Evolutionary conservation across 805 yeast genomes (phyloP).

Genomic region (Metschnikowia peoriensis): DNA sequence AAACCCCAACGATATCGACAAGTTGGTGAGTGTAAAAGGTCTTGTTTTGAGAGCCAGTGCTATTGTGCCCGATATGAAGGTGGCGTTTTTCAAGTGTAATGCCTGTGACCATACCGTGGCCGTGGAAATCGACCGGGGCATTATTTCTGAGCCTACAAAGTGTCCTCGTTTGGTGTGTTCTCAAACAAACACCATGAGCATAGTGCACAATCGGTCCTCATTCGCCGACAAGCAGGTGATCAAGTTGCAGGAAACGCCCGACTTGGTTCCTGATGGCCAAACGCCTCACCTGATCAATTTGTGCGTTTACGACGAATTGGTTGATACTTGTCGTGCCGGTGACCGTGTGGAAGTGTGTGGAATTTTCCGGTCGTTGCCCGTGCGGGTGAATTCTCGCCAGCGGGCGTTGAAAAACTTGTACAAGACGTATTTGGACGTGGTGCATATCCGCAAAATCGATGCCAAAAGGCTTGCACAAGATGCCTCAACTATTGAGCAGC

Average conservation of each 20-base stretch:
- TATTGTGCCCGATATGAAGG: constrained; percentile 96
- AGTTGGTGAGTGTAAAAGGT: constrained; percentile 87
- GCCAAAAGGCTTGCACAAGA: constrained; percentile 80
- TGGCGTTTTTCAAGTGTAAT: constrained; percentile 91
- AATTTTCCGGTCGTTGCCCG: constrained; percentile 88
- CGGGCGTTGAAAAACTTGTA: constrained; percentile 79
- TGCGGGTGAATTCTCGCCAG: constrained; percentile 80
- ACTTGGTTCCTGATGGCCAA: constrained; percentile 95
- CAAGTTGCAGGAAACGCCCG: constrained; percentile 93
- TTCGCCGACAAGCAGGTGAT: constrained; percentile 96
- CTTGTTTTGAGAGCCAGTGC: constrained; percentile 85
- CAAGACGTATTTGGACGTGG: constrained; percentile 93
- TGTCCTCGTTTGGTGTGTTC: constrained; percentile 91
- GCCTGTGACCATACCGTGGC: constrained; percentile 92
- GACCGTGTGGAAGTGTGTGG: constrained; percentile 96
- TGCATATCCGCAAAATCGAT: constrained; percentile 86
- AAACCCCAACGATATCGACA: constrained; percentile 93
- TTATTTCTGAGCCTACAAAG: constrained; percentile 85
- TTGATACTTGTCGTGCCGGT: constrained; percentile 93
- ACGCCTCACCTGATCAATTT: constrained; percentile 95
- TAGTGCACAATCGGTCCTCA: constrained; percentile 87
- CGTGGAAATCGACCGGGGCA: constrained; percentile 92
- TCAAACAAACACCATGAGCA: constrained; percentile 80
- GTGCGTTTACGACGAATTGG: constrained; percentile 94
- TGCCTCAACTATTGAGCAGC: constrained; percentile 60